Conservation (phyloP, 176 grass and related monocot genomes). For the Metroxylon sagu region DNA sequence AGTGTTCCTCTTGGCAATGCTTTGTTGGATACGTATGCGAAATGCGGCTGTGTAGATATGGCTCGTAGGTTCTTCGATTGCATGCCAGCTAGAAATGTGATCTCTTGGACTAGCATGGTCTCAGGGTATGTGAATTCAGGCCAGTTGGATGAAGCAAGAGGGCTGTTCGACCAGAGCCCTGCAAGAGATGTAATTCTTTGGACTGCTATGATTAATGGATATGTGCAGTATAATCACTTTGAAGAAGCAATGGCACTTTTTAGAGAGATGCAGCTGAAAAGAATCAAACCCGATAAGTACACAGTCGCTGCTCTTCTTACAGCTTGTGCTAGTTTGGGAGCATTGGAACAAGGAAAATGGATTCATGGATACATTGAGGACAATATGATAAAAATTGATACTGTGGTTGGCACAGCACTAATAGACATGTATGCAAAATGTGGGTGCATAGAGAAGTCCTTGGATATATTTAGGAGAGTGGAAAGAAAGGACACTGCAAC, state of each 20-base stretch:
- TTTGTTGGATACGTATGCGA: constrained; percentile 50
- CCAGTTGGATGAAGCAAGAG: constrained; percentile 42
- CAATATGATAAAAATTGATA: constrained; percentile 37
- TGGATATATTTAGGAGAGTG: constrained; percentile 36
- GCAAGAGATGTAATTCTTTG: constrained; percentile 58
- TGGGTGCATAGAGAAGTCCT: constrained; percentile 17
- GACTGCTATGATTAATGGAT: constrained; percentile 64
- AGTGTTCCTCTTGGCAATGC: constrained; percentile 46
- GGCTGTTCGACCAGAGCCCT: constrained; percentile 34
- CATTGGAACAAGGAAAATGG: constrained; percentile 48
- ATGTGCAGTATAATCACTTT: constrained; percentile 35
- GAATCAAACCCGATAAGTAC: constrained; percentile 50
- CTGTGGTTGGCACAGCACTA: constrained; percentile 32
- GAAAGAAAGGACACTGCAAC: constrained; percentile 28
- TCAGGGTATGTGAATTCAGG: constrained; percentile 32
- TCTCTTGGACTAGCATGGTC: constrained; percentile 54
- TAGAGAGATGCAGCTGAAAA: constrained; percentile 45
- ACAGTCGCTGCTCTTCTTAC: constrained; percentile 49
- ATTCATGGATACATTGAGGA: constrained; percentile 32
- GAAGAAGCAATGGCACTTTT: constrained; percentile 52
- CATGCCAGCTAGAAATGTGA: constrained; percentile 43
- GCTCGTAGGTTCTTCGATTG: constrained; percentile 33
- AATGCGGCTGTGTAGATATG: constrained; percentile 40
- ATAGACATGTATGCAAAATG: constrained; percentile 63
- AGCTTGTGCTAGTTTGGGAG: constrained; percentile 45